Conservation (phyloP, 2,329 filamentous ascomycete species). For the Byssoonygena ceratinophila region DNA sequence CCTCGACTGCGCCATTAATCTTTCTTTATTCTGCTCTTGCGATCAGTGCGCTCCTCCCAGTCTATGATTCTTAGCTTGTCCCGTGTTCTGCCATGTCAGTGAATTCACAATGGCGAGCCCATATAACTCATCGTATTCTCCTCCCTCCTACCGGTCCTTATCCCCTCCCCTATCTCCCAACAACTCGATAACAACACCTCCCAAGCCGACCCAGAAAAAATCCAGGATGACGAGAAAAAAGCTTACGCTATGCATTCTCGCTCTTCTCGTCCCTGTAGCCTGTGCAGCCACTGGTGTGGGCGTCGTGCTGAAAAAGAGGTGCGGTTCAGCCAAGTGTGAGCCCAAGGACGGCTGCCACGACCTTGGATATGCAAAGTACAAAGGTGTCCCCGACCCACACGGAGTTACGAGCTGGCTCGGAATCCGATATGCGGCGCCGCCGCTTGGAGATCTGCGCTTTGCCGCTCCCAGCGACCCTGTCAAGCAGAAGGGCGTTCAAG, state of each 20-base stretch:
- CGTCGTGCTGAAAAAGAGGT: not conserved
- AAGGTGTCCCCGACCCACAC: conserved; percentile 44
- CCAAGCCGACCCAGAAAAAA: not conserved
- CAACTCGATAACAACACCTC: not conserved
- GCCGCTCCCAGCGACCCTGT: conserved; percentile 54
- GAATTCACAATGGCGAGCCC: not conserved
- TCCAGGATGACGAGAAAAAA: conserved; percentile 2
- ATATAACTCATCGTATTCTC: not conserved
- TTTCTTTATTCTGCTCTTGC: not conserved
- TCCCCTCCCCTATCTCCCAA: not conserved
- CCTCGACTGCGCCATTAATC: not conserved
- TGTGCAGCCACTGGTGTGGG: not conserved
- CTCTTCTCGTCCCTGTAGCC: not conserved
- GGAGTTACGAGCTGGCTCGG: conserved; percentile 63
- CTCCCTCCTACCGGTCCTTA: not conserved
- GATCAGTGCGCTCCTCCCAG: not conserved
- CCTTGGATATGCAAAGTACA: conserved; percentile 57
- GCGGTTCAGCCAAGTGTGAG: not conserved
- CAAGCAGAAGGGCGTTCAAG: conserved; percentile 36
- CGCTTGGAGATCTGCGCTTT: conserved; percentile 56
- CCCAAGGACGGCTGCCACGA: conserved; percentile 26
- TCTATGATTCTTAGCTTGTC: not conserved
- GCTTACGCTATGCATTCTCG: not conserved
- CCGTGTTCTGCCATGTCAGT: not conserved
- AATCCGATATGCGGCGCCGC: conserved; percentile 62